Evolutionary conservation across 768 basidiomycete species (phyloP).

Genomic region (Boletus sp.): DNA sequence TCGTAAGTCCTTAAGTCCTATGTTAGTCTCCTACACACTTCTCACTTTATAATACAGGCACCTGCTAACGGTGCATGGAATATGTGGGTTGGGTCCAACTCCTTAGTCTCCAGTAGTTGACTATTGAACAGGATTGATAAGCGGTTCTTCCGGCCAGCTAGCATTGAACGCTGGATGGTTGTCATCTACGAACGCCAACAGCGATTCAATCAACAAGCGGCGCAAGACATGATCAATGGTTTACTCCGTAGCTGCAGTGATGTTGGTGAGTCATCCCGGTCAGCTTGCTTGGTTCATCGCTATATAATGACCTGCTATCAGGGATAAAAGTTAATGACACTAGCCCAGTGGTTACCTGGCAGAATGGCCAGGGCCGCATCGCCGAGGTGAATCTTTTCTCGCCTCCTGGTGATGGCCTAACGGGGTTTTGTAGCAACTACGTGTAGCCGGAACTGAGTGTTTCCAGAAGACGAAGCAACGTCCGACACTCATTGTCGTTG

Average conservation of each 20-base stretch:
- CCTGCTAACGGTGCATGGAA: constrained; percentile 77
- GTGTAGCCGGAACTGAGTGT: constrained; percentile 47
- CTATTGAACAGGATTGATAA: constrained; percentile 58
- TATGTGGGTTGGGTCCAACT: constrained; percentile 43
- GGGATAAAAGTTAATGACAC: constrained; percentile 55
- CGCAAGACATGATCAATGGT: constrained; percentile 52
- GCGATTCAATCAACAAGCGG: constrained; percentile 51
- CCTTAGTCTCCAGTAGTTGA: not conserved
- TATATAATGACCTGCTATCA: constrained; percentile 21
- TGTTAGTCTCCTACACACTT: not conserved
- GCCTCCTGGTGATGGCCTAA: constrained; percentile 1
- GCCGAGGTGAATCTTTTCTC: constrained; percentile 34
- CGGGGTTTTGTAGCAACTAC: constrained; percentile 40
- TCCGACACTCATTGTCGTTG: constrained; percentile 60
- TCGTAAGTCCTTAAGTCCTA: constrained; percentile 39
- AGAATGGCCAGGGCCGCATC: constrained; percentile 57
- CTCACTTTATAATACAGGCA: constrained; percentile 33
- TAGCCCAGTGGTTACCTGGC: constrained; percentile 47
- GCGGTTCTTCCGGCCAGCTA: constrained; percentile 55
- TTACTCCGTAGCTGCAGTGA: constrained; percentile 46
- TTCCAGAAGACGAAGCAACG: constrained; percentile 36
- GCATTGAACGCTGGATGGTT: constrained; percentile 58
- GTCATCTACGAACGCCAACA: constrained; percentile 61
- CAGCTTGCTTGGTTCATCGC: not conserved
- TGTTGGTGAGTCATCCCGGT: constrained; percentile 50